These are phyloP conservation scores for Cubamyces sp. DNA, from an alignment of 768 basidiomycete species.

Conservation along the genomic window DNA sequence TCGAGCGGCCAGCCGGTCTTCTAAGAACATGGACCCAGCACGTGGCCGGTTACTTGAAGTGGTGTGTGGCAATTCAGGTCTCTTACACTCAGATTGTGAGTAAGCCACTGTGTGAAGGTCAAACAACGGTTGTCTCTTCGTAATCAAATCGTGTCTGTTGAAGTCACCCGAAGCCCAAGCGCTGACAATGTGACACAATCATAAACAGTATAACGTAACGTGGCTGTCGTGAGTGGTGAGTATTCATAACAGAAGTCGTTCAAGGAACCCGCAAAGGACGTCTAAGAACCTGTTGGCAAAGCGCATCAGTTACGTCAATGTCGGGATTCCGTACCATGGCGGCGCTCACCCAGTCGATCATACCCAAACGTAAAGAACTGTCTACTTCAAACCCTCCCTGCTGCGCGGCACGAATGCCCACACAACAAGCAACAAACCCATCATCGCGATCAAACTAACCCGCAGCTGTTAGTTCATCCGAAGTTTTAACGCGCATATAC, in stretches of 20 bases:
- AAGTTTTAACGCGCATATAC: neutral
- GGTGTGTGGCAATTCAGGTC: too few species aligned
- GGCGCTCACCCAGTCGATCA: neutral
- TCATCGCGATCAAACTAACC: constrained; percentile 27
- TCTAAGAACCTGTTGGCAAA: too few species aligned
- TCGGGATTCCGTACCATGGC: too few species aligned
- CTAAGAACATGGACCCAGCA: neutral
- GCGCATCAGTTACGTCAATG: too few species aligned
- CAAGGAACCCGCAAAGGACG: too few species aligned
- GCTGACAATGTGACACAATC: too few species aligned
- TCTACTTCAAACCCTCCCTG: constrained; percentile 5
- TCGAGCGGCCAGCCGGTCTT: neutral
- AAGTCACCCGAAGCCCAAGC: too few species aligned
- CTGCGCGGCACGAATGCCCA: constrained; percentile 27
- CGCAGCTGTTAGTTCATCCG: neutral
- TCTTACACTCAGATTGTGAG: too few species aligned
- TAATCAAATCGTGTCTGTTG: too few species aligned
- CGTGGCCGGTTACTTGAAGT: neutral
- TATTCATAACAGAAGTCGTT: neutral
- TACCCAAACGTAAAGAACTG: neutral
- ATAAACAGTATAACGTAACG: too few species aligned
- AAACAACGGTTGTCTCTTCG: too few species aligned
- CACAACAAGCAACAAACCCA: constrained; percentile 23
- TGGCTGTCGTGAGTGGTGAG: neutral
- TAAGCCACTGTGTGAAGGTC: too few species aligned